Percentiles rank a stretch among this genome's conserved stretches.
Conservation (phyloP, 805 yeast species). For the Wickerhamiella kazuoi region DNA sequence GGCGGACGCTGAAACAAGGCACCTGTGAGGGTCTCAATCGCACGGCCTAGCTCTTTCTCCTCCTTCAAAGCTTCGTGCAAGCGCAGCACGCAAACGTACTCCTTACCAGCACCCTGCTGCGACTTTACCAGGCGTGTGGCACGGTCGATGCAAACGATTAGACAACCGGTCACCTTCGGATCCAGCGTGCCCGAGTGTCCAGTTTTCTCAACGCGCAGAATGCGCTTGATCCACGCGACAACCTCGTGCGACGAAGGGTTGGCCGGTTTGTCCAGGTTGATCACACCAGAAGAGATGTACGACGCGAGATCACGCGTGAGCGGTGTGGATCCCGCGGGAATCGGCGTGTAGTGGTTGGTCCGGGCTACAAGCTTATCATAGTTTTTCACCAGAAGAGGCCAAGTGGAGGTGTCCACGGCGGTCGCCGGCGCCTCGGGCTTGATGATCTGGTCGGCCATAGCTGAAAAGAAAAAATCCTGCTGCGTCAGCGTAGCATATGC, state of each 20-base stretch:
- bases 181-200: slow-evolving; percentile 99
- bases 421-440: slow-evolving; percentile 71
- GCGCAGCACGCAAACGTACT: slow-evolving; percentile 94
- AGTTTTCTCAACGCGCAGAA: slow-evolving; percentile 86
- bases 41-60: slow-evolving; percentile 72
- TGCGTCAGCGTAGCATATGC: neutral
- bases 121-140: slow-evolving; percentile 96
- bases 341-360: slow-evolving; percentile 94
- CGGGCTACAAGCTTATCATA: slow-evolving; percentile 88
- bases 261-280: slow-evolving; percentile 93
- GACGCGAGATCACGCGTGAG: slow-evolving; percentile 82
- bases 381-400: slow-evolving; percentile 90
- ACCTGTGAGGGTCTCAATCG: slow-evolving; percentile 90
- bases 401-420: slow-evolving; percentile 70
- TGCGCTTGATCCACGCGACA: slow-evolving; percentile 97
- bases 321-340: slow-evolving; percentile 90
- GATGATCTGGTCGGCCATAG: slow-evolving; percentile 46
- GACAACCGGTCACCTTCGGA: slow-evolving; percentile 97
- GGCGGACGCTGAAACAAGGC: slow-evolving; percentile 99
- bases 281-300: slow-evolving; percentile 86
- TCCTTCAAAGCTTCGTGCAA: slow-evolving; percentile 85
- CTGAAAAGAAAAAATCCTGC: neutral
- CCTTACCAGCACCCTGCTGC: slow-evolving; percentile 99
- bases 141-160: slow-evolving; percentile 94
- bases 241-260: slow-evolving; percentile 98